A percentile compares a stretch with the other conserved stretches of the same genome.
phyloP scores from a whole-genome alignment of 305 asterid species.

The Fraxinus angustifolia region DNA sequence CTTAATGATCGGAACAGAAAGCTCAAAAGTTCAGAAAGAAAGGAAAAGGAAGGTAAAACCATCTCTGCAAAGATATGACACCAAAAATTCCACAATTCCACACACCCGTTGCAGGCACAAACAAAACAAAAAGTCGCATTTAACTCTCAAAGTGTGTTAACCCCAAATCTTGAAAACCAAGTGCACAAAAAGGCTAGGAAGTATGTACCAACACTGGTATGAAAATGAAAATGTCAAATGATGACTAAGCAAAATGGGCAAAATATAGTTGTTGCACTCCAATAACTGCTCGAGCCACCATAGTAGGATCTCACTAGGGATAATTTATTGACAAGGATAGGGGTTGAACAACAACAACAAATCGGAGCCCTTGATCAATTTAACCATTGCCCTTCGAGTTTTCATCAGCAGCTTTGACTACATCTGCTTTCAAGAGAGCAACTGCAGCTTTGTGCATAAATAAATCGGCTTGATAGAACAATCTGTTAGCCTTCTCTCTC shows the following conservation, averaged over 20 bases:
- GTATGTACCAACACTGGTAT: constrained; percentile 39
- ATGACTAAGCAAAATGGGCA: constrained; percentile 40
- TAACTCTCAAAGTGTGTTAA: constrained; percentile 15
- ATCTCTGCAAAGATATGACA: constrained; percentile 42
- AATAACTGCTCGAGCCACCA: constrained; percentile 30
- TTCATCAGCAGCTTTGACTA: constrained; percentile 46
- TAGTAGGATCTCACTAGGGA: constrained; percentile 15
- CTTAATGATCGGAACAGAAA: neutral
- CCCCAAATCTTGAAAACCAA: constrained; percentile 30
- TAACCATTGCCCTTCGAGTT: constrained; percentile 31
- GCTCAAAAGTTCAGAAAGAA: neutral
- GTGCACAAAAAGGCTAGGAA: constrained; percentile 28
- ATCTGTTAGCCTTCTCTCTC: constrained; percentile 71
- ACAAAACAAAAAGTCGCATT: constrained; percentile 26
- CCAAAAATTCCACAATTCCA: constrained; percentile 37
- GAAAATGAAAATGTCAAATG: constrained; percentile 20
- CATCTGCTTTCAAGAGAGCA: constrained; percentile 80
- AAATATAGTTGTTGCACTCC: constrained; percentile 23
- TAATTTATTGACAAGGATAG: constrained; percentile 15
- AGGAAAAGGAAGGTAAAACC: constrained; percentile 17
- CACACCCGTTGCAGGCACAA: constrained; percentile 23
- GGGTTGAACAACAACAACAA: neutral
- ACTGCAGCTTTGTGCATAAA: constrained; percentile 75
- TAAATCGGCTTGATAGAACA: constrained; percentile 63
- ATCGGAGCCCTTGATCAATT: constrained; percentile 12